Evolutionary conservation across 805 yeast genomes (phyloP).

Genomic region (Barnettozyma botsteinii): DNA sequence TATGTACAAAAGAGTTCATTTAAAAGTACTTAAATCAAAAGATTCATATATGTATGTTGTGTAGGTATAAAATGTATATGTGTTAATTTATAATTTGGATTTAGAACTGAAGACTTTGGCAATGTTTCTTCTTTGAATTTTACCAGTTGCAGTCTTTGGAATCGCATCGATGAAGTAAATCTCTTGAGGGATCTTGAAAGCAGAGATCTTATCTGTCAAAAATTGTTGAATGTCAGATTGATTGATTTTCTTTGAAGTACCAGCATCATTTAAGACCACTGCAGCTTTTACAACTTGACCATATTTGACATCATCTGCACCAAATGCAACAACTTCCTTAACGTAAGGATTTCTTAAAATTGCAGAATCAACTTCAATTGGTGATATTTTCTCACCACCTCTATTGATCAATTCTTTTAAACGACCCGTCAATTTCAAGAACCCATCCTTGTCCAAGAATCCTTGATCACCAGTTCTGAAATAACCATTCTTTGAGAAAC

Average conservation of each 20-base stretch:
- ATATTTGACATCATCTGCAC: conserved; percentile 59
- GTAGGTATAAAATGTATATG: no score
- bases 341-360: conserved; percentile 58
- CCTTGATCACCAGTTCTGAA: conserved; percentile 84
- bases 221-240: conserved; percentile 42
- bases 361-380: conserved; percentile 61
- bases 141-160: conserved; percentile 77
- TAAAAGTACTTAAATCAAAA: no score
- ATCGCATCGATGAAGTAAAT: conserved; percentile 52
- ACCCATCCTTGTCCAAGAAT: conserved; percentile 50
- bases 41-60: not conserved
- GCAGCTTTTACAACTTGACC: conserved; percentile 73
- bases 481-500: conserved; percentile 48
- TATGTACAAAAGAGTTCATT: not conserved
- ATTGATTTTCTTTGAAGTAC: conserved; percentile 28
- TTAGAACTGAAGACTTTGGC: conserved; percentile 45
- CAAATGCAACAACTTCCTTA: conserved; percentile 66
- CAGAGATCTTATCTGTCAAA: conserved; percentile 41
- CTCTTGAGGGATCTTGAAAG: conserved; percentile 56
- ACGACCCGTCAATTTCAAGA: conserved; percentile 59
- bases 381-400: conserved; percentile 75
- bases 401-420: conserved; percentile 70
- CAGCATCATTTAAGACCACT: conserved; percentile 41
- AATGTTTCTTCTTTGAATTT: conserved; percentile 62
- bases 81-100: conserved; percentile 20